Evolutionary conservation across 495 filamentous ascomycete species (phyloP), one percentile per base, ranked within the genome.

Genomic region (Acidomyces sp.): DNA sequence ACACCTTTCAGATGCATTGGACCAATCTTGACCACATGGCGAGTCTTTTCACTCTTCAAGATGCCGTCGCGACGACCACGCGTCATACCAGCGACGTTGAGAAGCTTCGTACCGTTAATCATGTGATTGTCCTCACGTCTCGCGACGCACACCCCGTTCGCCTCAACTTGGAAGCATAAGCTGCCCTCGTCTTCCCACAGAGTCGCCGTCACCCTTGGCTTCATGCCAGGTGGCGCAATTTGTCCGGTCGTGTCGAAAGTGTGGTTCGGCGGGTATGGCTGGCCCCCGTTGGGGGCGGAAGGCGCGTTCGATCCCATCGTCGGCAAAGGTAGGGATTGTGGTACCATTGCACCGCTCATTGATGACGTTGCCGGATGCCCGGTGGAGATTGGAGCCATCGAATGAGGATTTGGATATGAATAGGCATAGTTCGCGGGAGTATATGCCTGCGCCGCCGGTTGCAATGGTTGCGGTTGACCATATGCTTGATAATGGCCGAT

Each of bases 1-100:
- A 97, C 90, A 53, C 90, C 90, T 62, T 97, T 97, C 19, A 97
- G 65, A 56, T 97, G 90, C 90, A 97, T 97, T 3, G 90, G 90
- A 0, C 90, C 90, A 53, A 97, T 97, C 62, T 97, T 97, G 37
- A 97, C 90, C 11, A 97, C 90, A 63, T 95, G 86, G 19, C 90
- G 74, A 24, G 85, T 72, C 60, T 96, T 96, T 57, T 97, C 90
- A 60, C 90, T 95, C 66, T 97, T 97, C 32, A 97, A 63, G 45
- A 97, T 97, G 31, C 90, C 90, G 57, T 97, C 90, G 54, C 90
- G 76, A 37, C 90, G 80, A 28, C 90, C 90, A 51, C 90, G 74
- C 20, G 90, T 97, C 90, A 97, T 97, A 2, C 90, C 88, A 15
- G 90, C 90, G 15, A 97, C 90, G 47, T 97, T 97, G 34, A 97